phyloP scores from a whole-genome alignment of 1,284 basidiomycete species.

The Ceratobasidium sp. region DNA sequence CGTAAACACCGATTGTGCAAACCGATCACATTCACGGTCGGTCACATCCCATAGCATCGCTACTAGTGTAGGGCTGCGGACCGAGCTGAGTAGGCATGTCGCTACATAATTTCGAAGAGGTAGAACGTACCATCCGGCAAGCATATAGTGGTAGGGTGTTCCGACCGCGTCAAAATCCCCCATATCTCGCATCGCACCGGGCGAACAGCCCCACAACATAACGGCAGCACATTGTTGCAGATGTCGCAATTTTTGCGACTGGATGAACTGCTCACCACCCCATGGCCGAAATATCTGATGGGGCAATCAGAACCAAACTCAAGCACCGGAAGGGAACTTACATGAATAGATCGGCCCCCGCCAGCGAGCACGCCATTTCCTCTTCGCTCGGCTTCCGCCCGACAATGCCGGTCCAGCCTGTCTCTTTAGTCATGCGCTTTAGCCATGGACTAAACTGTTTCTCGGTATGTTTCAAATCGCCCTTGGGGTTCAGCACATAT shows the following conservation, averaged over 20 bases:
- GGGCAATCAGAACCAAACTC: background rate
- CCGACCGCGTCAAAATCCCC: constrained; percentile 94
- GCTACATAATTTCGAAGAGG: constrained; percentile 13
- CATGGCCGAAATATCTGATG: constrained; percentile 94
- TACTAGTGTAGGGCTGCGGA: constrained; percentile 84
- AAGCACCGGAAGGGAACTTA: constrained; percentile 63
- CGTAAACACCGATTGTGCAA: constrained; percentile 87
- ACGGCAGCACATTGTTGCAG: constrained; percentile 88
- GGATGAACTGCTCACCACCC: constrained; percentile 96
- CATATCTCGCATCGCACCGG: constrained; percentile 87
- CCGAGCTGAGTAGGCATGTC: constrained; percentile 27
- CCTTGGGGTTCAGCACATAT: constrained; percentile 93
- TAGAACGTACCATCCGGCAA: constrained; percentile 89
- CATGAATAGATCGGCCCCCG: constrained; percentile 85
- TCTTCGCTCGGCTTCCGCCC: constrained; percentile 85
- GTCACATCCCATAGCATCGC: constrained; percentile 99
- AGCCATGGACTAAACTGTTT: constrained; percentile 85
- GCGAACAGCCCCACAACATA: constrained; percentile 99
- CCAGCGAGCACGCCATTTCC: constrained; percentile 80
- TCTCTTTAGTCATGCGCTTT: constrained; percentile 67
- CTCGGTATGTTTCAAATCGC: constrained; percentile 89
- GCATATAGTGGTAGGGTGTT: constrained; percentile 93
- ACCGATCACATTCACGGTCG: constrained; percentile 95
- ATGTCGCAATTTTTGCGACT: constrained; percentile 85
- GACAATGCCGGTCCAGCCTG: constrained; percentile 87